These are phyloP conservation scores for Crassisporium funariophilum DNA, from an alignment of 768 basidiomycete species.

Conservation along the genomic window DNA sequence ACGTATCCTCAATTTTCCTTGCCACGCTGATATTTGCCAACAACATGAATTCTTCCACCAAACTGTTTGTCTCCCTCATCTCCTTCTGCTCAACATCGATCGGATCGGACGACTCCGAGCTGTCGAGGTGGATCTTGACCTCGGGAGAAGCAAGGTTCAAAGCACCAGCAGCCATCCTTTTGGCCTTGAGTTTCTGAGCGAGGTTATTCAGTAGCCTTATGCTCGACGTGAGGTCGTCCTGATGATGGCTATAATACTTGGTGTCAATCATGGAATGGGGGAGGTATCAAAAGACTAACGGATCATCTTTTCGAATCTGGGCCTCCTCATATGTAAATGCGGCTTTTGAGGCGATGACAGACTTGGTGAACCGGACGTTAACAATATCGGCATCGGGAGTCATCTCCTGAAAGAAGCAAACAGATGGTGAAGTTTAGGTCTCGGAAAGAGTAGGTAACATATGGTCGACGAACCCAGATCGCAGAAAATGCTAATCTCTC, in stretches of 20 bases:
- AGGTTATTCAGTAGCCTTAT: slow-evolving; percentile 89
- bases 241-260: slow-evolving; percentile 52
- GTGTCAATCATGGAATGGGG: neutral
- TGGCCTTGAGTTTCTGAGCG: slow-evolving; percentile 81
- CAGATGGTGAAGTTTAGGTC: neutral
- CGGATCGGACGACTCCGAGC: slow-evolving; percentile 90
- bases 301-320: slow-evolving; percentile 90
- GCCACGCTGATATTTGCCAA: slow-evolving; percentile 97
- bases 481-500: slow-evolving; percentile 94
- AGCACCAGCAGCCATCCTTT: slow-evolving; percentile 94
- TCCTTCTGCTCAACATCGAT: slow-evolving; percentile 98
- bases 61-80: slow-evolving; percentile 87
- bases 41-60: slow-evolving; percentile 99
- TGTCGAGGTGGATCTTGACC: slow-evolving; percentile 95
- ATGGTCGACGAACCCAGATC: slow-evolving; percentile 74
- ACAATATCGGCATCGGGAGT: slow-evolving; percentile 88
- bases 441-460: neutral
- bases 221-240: slow-evolving; percentile 81
- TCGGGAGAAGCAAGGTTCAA: slow-evolving; percentile 97
- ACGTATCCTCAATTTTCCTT: slow-evolving; percentile 86
- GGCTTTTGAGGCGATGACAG: slow-evolving; percentile 93
- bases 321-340: slow-evolving; percentile 98
- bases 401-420: slow-evolving; percentile 65
- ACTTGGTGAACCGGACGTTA: slow-evolving; percentile 90
- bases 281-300: slow-evolving; percentile 47